Conservation (phyloP, 768 basidiomycete genomes). For the Sistotremastrum niveocremeum region DNA sequence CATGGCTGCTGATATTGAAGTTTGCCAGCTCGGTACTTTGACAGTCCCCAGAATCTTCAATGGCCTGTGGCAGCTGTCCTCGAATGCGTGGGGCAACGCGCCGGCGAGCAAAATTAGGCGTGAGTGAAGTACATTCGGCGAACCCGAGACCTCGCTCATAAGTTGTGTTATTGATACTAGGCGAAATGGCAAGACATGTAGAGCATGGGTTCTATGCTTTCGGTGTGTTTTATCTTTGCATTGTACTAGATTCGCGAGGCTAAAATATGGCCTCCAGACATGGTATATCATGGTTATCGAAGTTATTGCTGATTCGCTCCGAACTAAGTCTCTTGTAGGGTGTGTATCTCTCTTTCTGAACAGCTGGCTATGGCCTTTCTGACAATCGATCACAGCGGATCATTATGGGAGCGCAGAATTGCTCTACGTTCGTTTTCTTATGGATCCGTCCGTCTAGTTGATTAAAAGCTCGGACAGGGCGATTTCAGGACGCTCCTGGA, state of each 20-base stretch:
- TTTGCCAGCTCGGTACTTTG: slow-evolving; percentile 43
- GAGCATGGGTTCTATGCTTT: slow-evolving; percentile 46
- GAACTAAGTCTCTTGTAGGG: neutral
- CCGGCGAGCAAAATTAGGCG: slow-evolving; percentile 48
- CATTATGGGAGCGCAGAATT: slow-evolving; percentile 80
- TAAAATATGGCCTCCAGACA: slow-evolving; percentile 25
- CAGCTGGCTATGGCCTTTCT: neutral
- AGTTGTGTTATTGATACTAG: no score
- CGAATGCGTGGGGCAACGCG: slow-evolving; percentile 75
- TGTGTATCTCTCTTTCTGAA: slow-evolving; percentile 3
- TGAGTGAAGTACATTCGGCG: slow-evolving; percentile 13
- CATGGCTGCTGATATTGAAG: slow-evolving; percentile 21
- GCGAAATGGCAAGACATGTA: slow-evolving; percentile 43
- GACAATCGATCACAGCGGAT: slow-evolving; percentile 38
- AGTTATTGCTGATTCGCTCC: neutral
- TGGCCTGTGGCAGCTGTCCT: slow-evolving; percentile 78
- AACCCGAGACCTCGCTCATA: no score
- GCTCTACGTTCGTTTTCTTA: slow-evolving; percentile 43
- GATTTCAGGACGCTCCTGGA: slow-evolving; percentile 43
- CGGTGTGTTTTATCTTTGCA: slow-evolving; percentile 18
- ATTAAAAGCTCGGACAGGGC: slow-evolving; percentile 32
- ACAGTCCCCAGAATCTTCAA: slow-evolving; percentile 54
- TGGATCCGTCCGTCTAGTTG: slow-evolving; percentile 4
- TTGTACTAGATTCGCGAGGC: slow-evolving; percentile 1
- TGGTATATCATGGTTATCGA: slow-evolving; percentile 24